Evolutionary conservation across 2,329 filamentous ascomycete species (phyloP), one percentile per base, ranked within the genome.

Genomic region (Colletotrichum gigasporum): DNA sequence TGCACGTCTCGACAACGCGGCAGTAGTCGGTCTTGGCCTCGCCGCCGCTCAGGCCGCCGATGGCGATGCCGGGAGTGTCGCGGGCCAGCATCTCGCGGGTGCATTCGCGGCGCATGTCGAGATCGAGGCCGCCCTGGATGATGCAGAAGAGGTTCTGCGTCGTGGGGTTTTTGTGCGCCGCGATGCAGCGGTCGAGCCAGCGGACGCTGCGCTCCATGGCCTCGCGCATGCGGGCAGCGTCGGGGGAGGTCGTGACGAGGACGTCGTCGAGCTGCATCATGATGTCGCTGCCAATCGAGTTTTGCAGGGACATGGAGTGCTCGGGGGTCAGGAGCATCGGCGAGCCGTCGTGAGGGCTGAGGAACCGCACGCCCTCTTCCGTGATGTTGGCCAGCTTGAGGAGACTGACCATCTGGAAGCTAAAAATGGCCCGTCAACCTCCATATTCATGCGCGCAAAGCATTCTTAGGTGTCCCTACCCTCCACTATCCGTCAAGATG

Each of bases 201-300:
- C 96, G 88, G 7, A 99, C 88, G 57, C 93, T 97, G 58, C 96
- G 90, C 73, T 96, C 87, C 94, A 97, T 98, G 51, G 96, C 96
- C 78, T 97, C 93, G 66, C 90, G 88, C 88, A 99, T 98, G 55
- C 96, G 90, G 18, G 83, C 90, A 59, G 87, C 83, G 77, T 99
- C 96, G 0, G 95, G 95, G 0, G 94, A 97, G 0, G 96, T 99
- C 0, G 96, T 98, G 28, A 94, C 95, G 53, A 99, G 91, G 12
- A 99, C 96, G 77, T 99, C 96, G 82, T 99, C 96, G 4, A 99
- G 89, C 79, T 99, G 96, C 96, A 99, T 99, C 69, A 98, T 97
- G 71, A 99, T 98, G 79, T 99, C 96, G 68, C 93, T 97, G 68
- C 96, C 96, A 72, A 99, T 99, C 57, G 91, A 95, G 78, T 99